phyloP scores from a whole-genome alignment of 1,284 basidiomycete species.

The Pyrrhoderma lamaoense region DNA sequence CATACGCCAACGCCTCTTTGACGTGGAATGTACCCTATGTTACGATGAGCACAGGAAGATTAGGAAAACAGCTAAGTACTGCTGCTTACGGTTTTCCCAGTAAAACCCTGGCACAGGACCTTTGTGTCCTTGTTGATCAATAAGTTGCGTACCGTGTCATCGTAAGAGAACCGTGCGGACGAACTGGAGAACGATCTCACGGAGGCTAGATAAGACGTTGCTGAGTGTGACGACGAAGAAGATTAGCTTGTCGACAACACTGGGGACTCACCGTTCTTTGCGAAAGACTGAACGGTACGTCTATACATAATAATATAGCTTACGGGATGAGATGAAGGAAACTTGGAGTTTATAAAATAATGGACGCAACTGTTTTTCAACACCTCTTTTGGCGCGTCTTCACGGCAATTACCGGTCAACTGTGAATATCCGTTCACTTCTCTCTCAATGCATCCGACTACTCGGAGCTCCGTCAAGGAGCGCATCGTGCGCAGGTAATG shows the following conservation, averaged over 20 bases:
- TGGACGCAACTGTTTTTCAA: not conserved
- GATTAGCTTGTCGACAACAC: not conserved
- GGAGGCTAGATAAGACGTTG: constrained; percentile 32
- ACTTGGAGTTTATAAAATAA: too few relatives aligned
- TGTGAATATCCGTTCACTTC: not conserved
- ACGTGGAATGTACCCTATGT: constrained; percentile 93
- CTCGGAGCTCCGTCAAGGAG: not conserved
- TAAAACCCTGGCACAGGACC: constrained; percentile 91
- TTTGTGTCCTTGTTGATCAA: constrained; percentile 93
- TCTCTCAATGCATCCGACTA: not conserved
- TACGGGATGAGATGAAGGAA: not conserved
- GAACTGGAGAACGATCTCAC: constrained; percentile 73
- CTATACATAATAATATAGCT: constrained; percentile 41
- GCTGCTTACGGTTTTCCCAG: constrained; percentile 86
- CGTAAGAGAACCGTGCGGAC: constrained; percentile 66
- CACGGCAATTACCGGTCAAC: constrained; percentile 1
- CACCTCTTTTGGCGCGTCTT: constrained; percentile 1
- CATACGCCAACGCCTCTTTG: constrained; percentile 89
- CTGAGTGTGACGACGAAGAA: not conserved
- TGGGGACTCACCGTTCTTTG: constrained; percentile 39
- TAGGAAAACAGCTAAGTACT: not conserved
- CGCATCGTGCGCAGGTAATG: constrained; percentile 8
- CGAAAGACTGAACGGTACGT: constrained; percentile 50
- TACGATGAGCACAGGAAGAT: not conserved
- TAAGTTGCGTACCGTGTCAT: constrained; percentile 87